A percentile compares a stretch with the other conserved stretches of the same genome.
phyloP scores from a whole-genome alignment of 495 filamentous ascomycete species.

The Aspergillus taichungensis region DNA sequence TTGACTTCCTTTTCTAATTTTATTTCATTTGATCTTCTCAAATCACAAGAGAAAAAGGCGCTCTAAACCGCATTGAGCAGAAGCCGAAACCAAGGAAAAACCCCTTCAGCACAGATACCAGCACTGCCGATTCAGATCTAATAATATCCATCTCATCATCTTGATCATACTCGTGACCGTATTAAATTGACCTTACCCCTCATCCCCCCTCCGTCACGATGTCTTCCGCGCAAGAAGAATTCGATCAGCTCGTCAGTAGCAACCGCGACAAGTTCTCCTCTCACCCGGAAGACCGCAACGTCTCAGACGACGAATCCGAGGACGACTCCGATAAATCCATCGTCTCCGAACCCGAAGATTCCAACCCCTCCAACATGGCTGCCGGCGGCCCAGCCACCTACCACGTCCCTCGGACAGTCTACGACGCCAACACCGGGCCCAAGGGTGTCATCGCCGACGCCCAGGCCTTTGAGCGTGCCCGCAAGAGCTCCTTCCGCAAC shows the following conservation, averaged over 20 bases:
- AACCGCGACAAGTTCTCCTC: conserved; percentile 32
- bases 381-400: conserved; percentile 30
- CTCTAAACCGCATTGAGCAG: too few relatives aligned
- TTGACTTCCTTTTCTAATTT: too few relatives aligned
- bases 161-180: conserved; percentile 18
- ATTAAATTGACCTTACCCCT: conserved; percentile 15
- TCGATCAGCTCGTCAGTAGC: conserved; percentile 60
- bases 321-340: conserved; percentile 45
- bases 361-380: conserved; percentile 29
- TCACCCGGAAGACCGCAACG: conserved; percentile 53
- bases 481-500: conserved; percentile 50
- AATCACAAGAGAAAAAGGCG: too few relatives aligned
- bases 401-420: conserved; percentile 50
- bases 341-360: conserved; percentile 42
- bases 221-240: conserved; percentile 76
- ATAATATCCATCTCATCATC: conserved; percentile 8
- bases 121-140: too few relatives aligned
- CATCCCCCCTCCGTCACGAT: conserved; percentile 37
- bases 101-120: too few relatives aligned
- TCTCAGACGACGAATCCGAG: conserved; percentile 43
- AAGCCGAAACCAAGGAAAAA: too few relatives aligned
- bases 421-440: conserved; percentile 85
- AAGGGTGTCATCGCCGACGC: conserved; percentile 98
- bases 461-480: conserved; percentile 76
- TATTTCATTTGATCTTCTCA: too few relatives aligned